phyloP scores from a whole-genome alignment of 2,329 filamentous ascomycete genomes.

The Alternaria sp. region DNA sequence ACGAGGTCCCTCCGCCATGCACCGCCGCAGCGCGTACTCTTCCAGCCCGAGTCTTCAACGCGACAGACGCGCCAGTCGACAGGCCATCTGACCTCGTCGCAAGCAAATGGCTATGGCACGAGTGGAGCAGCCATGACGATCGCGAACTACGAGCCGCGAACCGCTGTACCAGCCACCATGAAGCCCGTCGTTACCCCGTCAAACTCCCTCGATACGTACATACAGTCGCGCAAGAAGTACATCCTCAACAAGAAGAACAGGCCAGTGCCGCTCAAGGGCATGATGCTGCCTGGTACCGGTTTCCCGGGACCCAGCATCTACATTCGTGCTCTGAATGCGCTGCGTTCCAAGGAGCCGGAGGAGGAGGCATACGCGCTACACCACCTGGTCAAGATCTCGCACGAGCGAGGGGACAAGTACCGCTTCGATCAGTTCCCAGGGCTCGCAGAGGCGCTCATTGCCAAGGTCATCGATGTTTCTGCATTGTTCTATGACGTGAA shows the following conservation, averaged over 20 bases:
- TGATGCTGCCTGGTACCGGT: constrained; percentile 69
- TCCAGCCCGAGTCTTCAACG: constrained; percentile 79
- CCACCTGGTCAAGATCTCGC: constrained; percentile 94
- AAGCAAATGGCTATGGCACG: constrained; percentile 52
- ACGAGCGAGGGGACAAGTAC: constrained; percentile 93
- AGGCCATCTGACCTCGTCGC: constrained; percentile 53
- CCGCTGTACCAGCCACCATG: constrained; percentile 69
- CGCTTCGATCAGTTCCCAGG: constrained; percentile 91
- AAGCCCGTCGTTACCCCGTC: constrained; percentile 78
- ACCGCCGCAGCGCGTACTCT: constrained; percentile 84
- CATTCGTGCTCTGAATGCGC: constrained; percentile 81
- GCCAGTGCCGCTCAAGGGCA: constrained; percentile 55
- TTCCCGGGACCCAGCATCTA: constrained; percentile 90
- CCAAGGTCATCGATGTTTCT: constrained; percentile 82
- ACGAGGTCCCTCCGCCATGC: constrained; percentile 72
- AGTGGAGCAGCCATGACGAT: constrained; percentile 63
- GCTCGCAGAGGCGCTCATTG: constrained; percentile 85
- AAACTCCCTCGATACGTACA: constrained; percentile 75
- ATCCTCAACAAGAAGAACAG: constrained; percentile 55
- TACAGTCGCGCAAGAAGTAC: constrained; percentile 63
- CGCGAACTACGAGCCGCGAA: constrained; percentile 73
- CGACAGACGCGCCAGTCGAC: constrained; percentile 67
- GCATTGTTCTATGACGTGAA: constrained; percentile 81
- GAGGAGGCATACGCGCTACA: constrained; percentile 95
- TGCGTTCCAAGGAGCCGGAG: constrained; percentile 78